A percentile compares a stretch with the other conserved stretches of the same genome.
Conservation (phyloP, 495 filamentous ascomycete genomes). For the Penicillium dipodomyicola region DNA sequence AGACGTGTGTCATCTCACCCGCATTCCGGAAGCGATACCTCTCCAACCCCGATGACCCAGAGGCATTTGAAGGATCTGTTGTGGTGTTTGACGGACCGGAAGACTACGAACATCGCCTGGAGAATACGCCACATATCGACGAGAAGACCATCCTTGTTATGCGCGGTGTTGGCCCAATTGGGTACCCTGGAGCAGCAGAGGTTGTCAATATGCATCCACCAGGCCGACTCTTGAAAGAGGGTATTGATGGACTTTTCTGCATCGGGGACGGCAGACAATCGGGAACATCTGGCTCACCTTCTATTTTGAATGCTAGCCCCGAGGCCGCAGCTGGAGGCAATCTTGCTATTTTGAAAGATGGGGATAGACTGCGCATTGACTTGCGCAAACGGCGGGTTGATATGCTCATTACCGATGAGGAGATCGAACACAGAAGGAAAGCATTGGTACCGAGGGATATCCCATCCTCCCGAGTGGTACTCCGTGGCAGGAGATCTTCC, state of each 20-base stretch:
- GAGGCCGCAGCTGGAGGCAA: slow-evolving; percentile 62
- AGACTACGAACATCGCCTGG: slow-evolving; percentile 49
- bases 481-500: slow-evolving; percentile 53
- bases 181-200: slow-evolving; percentile 55
- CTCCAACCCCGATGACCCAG: slow-evolving; percentile 48
- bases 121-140: slow-evolving; percentile 45
- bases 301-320: slow-evolving; percentile 56
- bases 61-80: slow-evolving; percentile 52
- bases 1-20: slow-evolving; percentile 53
- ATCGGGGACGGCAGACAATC: slow-evolving; percentile 57
- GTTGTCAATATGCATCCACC: slow-evolving; percentile 59
- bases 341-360: slow-evolving; percentile 51
- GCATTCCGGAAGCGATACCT: slow-evolving; percentile 48
- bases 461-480: slow-evolving; percentile 28
- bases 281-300: slow-evolving; percentile 54
- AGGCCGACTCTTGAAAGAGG: slow-evolving; percentile 43
- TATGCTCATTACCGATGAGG: slow-evolving; percentile 53
- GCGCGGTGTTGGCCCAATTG: slow-evolving; percentile 53
- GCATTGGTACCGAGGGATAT: slow-evolving; percentile 38
- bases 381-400: slow-evolving; percentile 53
- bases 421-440: slow-evolving; percentile 62
- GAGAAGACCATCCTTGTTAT: slow-evolving; percentile 53
- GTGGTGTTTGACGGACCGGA: slow-evolving; percentile 56
- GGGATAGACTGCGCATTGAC: slow-evolving; percentile 56
- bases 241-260: slow-evolving; percentile 51